Conservation (phyloP, 495 filamentous ascomycete species). For the Pseudoneurospora amorphoporcata region DNA sequence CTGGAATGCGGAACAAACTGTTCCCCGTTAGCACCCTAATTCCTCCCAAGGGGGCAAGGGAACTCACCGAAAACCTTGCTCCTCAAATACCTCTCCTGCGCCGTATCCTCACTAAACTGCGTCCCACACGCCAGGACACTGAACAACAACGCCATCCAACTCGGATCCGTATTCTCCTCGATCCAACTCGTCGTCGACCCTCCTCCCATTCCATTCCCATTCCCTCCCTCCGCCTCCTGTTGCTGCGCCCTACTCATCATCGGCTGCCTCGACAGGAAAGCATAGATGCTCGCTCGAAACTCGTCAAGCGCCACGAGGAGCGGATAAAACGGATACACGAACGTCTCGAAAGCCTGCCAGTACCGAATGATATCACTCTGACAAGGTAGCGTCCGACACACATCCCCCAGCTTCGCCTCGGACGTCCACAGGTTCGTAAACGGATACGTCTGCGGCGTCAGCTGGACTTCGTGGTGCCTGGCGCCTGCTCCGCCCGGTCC, state of each 20-base stretch:
- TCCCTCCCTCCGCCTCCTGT: neutral
- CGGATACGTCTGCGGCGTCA: neutral
- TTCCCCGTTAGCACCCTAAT: neutral
- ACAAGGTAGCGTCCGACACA: neutral
- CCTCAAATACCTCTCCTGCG: neutral
- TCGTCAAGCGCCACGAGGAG: neutral
- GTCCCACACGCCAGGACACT: neutral
- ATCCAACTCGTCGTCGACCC: neutral
- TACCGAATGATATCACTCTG: neutral
- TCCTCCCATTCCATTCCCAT: neutral
- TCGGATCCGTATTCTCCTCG: neutral
- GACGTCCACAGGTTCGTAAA: neutral
- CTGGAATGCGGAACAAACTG: neutral
- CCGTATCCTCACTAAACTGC: neutral
- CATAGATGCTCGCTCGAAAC: neutral
- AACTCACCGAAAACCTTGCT: neutral
- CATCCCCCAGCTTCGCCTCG: neutral
- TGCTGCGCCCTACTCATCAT: neutral
- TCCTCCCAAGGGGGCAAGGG: too few relatives aligned
- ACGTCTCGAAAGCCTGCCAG: conserved; percentile 3
- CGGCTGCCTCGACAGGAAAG: neutral
- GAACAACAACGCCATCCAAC: neutral
- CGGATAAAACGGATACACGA: neutral
- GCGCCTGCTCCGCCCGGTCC: neutral
- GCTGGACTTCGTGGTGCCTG: neutral